Evolutionary conservation across 2,329 filamentous ascomycete species (phyloP).

Genomic region (Colletotrichum sansevieriae): DNA sequence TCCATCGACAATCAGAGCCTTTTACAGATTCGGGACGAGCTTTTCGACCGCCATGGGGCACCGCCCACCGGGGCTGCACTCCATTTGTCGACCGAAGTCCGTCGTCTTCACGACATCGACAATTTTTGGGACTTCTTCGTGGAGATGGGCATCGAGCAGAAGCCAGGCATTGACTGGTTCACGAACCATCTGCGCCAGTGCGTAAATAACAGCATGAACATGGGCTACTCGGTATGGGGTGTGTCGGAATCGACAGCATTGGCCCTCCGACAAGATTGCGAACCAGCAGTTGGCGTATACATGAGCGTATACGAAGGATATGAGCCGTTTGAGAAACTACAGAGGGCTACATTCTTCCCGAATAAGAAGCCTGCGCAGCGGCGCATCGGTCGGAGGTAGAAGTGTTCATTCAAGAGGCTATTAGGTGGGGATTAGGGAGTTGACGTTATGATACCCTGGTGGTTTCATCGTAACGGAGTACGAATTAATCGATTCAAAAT

Average conservation of each 20-base stretch:
- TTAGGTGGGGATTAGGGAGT: no score
- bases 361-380: slow-evolving; percentile 1
- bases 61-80: slow-evolving; percentile 57
- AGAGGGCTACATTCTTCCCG: slow-evolving; percentile 16
- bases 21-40: slow-evolving; percentile 55
- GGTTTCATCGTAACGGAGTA: no score
- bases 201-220: slow-evolving; percentile 49
- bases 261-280: slow-evolving; percentile 16
- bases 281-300: slow-evolving; percentile 23
- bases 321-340: no score
- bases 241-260: slow-evolving; percentile 11
- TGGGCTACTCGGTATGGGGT: slow-evolving; percentile 48
- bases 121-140: slow-evolving; percentile 57
- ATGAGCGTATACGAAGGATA: no score
- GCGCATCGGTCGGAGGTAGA: no score
- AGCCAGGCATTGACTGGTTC: slow-evolving; percentile 47
- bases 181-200: slow-evolving; percentile 52
- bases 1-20: slow-evolving; percentile 50
- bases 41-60: slow-evolving; percentile 61
- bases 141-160: slow-evolving; percentile 55
- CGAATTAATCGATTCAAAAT: no score
- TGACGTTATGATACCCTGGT: no score
- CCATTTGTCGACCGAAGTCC: slow-evolving; percentile 57
- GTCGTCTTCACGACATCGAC: slow-evolving; percentile 56
- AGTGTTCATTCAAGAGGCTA: no score